Evolutionary conservation across 1,284 basidiomycete species (phyloP).

Genomic region (Pyrrhoderma noxium): DNA sequence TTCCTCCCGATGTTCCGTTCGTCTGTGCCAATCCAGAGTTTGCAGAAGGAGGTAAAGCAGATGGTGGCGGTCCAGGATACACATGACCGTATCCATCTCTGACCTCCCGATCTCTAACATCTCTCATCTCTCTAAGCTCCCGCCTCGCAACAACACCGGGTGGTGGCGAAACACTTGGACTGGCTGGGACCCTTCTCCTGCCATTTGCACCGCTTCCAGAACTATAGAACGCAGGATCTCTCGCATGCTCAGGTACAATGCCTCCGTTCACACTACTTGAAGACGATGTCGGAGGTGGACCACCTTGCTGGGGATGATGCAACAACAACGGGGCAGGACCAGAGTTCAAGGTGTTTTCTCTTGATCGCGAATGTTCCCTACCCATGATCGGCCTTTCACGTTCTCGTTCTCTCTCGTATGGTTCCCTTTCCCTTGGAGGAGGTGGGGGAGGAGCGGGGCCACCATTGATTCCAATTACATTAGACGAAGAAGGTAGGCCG

Average conservation of each 20-base stretch:
- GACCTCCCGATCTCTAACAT: background rate
- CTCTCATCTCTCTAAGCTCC: slow-evolving; percentile 1
- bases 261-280: background rate
- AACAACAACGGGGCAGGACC: slow-evolving; percentile 49
- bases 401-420: slow-evolving; percentile 24
- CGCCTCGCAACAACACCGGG: background rate
- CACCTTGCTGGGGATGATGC: slow-evolving; percentile 59
- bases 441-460: too few species aligned
- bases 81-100: too few species aligned
- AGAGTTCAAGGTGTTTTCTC: slow-evolving; percentile 2
- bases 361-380: slow-evolving; percentile 35
- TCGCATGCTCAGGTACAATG: slow-evolving; percentile 39
- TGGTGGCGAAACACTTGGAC: slow-evolving; percentile 30
- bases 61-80: background rate
- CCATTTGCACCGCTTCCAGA: slow-evolving; percentile 35
- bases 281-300: slow-evolving; percentile 23
- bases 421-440: slow-evolving; percentile 1
- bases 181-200: slow-evolving; percentile 36
- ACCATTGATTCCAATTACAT: too few species aligned
- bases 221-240: slow-evolving; percentile 32
- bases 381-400: background rate
- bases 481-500: slow-evolving; percentile 36
- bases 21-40: slow-evolving; percentile 26
- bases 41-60: slow-evolving; percentile 2
- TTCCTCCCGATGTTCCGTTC: slow-evolving; percentile 36